Conservation (phyloP, 2,329 filamentous ascomycete species). For the Helotiales sp. region DNA sequence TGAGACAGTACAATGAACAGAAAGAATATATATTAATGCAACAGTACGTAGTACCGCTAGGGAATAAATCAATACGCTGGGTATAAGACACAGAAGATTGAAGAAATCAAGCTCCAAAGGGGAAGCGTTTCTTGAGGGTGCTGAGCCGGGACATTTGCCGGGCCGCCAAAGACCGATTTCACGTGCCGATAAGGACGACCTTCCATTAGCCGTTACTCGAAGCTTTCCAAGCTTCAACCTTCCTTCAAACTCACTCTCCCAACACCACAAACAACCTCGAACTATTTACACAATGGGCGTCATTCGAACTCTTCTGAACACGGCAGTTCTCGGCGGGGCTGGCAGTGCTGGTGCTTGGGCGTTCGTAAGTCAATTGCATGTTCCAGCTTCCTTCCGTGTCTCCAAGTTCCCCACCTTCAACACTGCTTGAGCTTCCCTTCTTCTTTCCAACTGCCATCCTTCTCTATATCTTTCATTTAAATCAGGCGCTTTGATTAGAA, state of each 20-base stretch:
- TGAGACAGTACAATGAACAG: too few species aligned
- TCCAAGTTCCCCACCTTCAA: neutral
- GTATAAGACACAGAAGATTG: too few species aligned
- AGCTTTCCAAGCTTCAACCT: neutral
- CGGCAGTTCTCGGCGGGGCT: slow-evolving; percentile 30
- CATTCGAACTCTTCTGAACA: slow-evolving; percentile 30
- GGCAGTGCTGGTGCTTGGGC: slow-evolving; percentile 33
- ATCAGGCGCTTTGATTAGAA: neutral
- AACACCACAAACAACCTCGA: neutral
- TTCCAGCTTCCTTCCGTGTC: neutral
- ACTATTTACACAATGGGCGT: slow-evolving; percentile 29
- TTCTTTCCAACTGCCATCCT: neutral
- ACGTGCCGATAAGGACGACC: neutral
- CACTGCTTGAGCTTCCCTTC: neutral
- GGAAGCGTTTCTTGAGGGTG: too few species aligned
- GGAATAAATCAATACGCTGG: too few species aligned
- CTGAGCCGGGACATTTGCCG: neutral
- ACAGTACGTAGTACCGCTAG: too few species aligned
- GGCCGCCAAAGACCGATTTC: neutral
- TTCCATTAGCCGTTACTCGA: too few species aligned
- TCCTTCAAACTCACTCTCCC: neutral
- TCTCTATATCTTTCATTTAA: neutral
- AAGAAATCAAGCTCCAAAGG: neutral
- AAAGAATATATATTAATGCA: too few species aligned
- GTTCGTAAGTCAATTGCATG: slow-evolving; percentile 17